phyloP scores from a whole-genome alignment of 805 yeast genomes.

The Candida easanensis region DNA sequence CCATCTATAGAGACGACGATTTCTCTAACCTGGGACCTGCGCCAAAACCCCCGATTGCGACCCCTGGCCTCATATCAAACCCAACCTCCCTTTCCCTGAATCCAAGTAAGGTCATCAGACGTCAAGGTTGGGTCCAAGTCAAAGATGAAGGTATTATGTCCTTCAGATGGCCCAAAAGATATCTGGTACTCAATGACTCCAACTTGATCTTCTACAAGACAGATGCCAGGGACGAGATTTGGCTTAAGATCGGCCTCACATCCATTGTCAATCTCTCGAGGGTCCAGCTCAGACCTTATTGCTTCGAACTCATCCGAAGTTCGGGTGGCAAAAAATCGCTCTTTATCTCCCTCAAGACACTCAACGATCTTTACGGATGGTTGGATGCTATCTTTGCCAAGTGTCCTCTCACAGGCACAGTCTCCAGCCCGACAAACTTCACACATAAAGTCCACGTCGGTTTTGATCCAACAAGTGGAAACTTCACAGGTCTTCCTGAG shows the following conservation, averaged over 20 bases:
- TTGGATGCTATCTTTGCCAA: constrained; percentile 80
- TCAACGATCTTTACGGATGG: constrained; percentile 85
- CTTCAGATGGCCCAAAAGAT: constrained; percentile 91
- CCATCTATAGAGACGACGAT: constrained; percentile 39
- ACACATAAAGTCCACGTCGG: constrained; percentile 92
- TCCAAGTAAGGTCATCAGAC: constrained; percentile 24
- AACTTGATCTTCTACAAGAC: constrained; percentile 71
- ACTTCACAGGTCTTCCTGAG: constrained; percentile 88
- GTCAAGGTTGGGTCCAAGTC: constrained; percentile 85
- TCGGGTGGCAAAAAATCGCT: constrained; percentile 52
- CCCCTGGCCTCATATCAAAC: constrained; percentile 33
- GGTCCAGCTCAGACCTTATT: constrained; percentile 69
- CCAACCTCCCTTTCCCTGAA: constrained; percentile 28
- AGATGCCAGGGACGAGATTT: constrained; percentile 50
- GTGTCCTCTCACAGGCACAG: constrained; percentile 62
- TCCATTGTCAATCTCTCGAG: constrained; percentile 63
- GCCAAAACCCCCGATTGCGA: constrained; percentile 45
- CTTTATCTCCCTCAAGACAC: constrained; percentile 70
- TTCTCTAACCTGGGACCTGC: constrained; percentile 57
- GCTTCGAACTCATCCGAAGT: constrained; percentile 66
- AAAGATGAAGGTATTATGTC: constrained; percentile 90
- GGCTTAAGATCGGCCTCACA: constrained; percentile 51
- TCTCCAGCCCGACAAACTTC: constrained; percentile 90
- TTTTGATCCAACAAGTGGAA: constrained; percentile 80
- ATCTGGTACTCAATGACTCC: constrained; percentile 71